Evolutionary conservation across 2,329 filamentous ascomycete genomes (phyloP).

Genomic region (Botrytis hyacinthi): DNA sequence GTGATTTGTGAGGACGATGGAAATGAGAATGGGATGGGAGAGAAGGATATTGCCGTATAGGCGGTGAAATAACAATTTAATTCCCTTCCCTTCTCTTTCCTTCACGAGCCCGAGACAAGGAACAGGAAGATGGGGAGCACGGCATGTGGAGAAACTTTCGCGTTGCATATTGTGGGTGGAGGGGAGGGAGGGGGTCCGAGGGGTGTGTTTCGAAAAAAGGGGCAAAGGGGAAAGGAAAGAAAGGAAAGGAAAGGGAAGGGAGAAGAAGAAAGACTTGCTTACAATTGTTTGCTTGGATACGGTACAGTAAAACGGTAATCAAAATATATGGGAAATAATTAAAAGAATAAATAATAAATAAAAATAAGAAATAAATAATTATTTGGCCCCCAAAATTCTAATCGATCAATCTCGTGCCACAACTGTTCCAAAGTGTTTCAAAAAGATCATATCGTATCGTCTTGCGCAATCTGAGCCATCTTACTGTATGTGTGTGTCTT

Average conservation of each 20-base stretch:
- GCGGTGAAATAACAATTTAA: background rate
- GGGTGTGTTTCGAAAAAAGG: background rate
- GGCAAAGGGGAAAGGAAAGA: background rate
- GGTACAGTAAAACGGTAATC: background rate
- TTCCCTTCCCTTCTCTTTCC: background rate
- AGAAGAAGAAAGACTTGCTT: background rate
- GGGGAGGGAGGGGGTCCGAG: background rate
- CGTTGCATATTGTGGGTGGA: background rate
- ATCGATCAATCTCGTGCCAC: background rate
- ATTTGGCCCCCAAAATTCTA: background rate
- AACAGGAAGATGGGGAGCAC: background rate
- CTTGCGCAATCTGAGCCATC: conserved; percentile 15
- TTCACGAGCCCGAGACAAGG: background rate
- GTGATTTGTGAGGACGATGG: background rate
- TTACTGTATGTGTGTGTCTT: background rate
- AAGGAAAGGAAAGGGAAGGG: background rate
- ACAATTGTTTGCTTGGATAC: too few species aligned
- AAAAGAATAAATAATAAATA: background rate
- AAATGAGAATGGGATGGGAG: background rate
- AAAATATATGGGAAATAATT: background rate
- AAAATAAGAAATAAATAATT: background rate
- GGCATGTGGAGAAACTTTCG: background rate
- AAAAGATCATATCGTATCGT: background rate
- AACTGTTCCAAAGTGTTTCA: background rate
- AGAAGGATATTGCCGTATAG: background rate